A percentile compares a stretch with the other conserved stretches of the same genome.
Evolutionary conservation across 1,284 basidiomycete genomes (phyloP).

Genomic region (Papiliotrema terrestris): DNA sequence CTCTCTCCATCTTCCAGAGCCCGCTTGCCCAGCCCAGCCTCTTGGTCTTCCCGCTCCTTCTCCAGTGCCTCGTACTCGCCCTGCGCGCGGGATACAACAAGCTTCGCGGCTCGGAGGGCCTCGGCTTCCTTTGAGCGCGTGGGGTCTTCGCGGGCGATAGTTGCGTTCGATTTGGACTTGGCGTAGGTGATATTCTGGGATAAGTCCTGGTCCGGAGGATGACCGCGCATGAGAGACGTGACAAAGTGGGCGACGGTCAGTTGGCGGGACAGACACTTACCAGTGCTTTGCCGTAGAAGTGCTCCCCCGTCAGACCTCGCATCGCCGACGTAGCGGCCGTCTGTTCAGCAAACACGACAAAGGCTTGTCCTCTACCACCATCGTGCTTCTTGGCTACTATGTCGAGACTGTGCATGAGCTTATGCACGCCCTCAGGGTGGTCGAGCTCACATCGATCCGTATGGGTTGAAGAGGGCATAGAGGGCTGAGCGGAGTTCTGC

Average conservation of each 20-base stretch:
- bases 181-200: slow-evolving; percentile 79
- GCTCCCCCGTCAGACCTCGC: slow-evolving; percentile 82
- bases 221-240: no score
- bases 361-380: slow-evolving; percentile 92
- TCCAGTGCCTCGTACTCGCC: slow-evolving; percentile 56
- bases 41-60: slow-evolving; percentile 60
- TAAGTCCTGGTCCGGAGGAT: neutral
- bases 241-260: no score
- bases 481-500: slow-evolving; percentile 76
- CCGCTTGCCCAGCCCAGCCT: slow-evolving; percentile 54
- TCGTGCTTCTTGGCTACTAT: slow-evolving; percentile 80
- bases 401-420: slow-evolving; percentile 59
- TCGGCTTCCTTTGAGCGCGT: slow-evolving; percentile 59
- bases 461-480: slow-evolving; percentile 84
- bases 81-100: slow-evolving; percentile 50
- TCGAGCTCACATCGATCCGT: slow-evolving; percentile 67
- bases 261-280: slow-evolving; percentile 20
- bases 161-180: slow-evolving; percentile 78
- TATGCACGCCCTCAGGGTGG: neutral
- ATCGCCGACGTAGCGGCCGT: slow-evolving; percentile 84
- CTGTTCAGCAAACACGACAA: slow-evolving; percentile 89
- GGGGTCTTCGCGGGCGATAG: slow-evolving; percentile 56
- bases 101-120: slow-evolving; percentile 42
- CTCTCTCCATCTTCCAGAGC: slow-evolving; percentile 58
- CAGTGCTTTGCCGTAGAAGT: slow-evolving; percentile 63